phyloP scores from a whole-genome alignment of 1,284 basidiomycete species.

The Grifola frondosa region DNA sequence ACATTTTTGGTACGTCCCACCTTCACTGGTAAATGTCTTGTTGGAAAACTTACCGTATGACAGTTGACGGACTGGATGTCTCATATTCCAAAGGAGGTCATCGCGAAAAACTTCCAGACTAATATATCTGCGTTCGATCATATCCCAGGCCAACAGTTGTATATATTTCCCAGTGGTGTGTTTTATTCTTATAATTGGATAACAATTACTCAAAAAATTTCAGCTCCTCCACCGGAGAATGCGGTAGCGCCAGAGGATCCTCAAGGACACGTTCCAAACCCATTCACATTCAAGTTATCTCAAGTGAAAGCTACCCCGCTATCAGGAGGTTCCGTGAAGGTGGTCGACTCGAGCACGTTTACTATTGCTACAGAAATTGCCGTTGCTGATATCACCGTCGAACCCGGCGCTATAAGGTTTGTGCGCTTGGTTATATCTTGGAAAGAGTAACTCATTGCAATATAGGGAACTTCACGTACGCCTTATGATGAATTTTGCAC shows the following conservation, averaged over 20 bases:
- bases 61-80: constrained; percentile 66
- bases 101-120: constrained; percentile 71
- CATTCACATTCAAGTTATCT: constrained; percentile 58
- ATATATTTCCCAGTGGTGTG: constrained; percentile 64
- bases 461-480: constrained; percentile 32
- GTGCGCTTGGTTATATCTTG: constrained; percentile 1
- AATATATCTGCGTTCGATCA: constrained; percentile 53
- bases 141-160: constrained; percentile 59
- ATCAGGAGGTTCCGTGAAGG: constrained; percentile 62
- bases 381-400: constrained; percentile 65
- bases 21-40: too few relatives aligned
- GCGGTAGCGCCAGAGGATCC: constrained; percentile 44
- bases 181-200: constrained; percentile 12
- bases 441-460: background rate
- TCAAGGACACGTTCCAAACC: constrained; percentile 50
- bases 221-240: constrained; percentile 38
- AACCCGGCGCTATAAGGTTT: constrained; percentile 60
- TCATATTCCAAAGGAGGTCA: constrained; percentile 60
- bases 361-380: constrained; percentile 57
- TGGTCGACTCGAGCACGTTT: constrained; percentile 57
- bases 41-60: constrained; percentile 12
- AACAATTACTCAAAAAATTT: background rate
- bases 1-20: constrained; percentile 55
- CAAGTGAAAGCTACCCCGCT: constrained; percentile 49
- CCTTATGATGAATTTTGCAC: constrained; percentile 5